A percentile compares a stretch with the other conserved stretches of the same genome.
Conservation (phyloP, 1,139 yeast genomes). For the Wickerhamomyces sp. region DNA sequence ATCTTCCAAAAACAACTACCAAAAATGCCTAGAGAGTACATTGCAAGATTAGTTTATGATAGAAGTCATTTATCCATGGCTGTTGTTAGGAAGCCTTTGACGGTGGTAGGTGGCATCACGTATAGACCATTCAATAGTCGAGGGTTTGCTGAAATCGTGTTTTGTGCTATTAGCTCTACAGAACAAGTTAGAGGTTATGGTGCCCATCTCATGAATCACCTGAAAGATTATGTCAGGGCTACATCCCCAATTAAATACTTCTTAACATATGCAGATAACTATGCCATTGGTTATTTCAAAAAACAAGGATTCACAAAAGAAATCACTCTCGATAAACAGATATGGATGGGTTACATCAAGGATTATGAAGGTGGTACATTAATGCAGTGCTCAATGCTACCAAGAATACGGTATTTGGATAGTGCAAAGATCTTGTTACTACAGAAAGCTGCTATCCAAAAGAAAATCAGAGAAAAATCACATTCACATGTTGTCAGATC, state of each 20-base stretch:
- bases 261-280: conserved; percentile 94
- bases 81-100: conserved; percentile 84
- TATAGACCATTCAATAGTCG: conserved; percentile 89
- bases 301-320: conserved; percentile 98
- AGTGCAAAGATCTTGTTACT: conserved; percentile 77
- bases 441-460: conserved; percentile 87
- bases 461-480: conserved; percentile 76
- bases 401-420: conserved; percentile 81
- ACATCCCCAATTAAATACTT: conserved; percentile 85
- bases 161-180: conserved; percentile 94
- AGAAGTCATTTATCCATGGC: conserved; percentile 94
- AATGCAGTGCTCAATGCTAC: conserved; percentile 96
- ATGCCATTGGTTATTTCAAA: conserved; percentile 97
- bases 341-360: conserved; percentile 98
- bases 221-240: conserved; percentile 89
- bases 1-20: conserved; percentile 97
- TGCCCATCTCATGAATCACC: conserved; percentile 96
- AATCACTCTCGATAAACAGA: conserved; percentile 72
- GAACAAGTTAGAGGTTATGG: conserved; percentile 99
- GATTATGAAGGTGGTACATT: conserved; percentile 98
- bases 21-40: conserved; percentile 97
- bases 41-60: conserved; percentile 90
- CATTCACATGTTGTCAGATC: conserved; percentile 76
- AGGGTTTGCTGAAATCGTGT: conserved; percentile 95
- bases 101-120: conserved; percentile 97